Evolutionary conservation across 257 asterid genomes (phyloP), one percentile per base, ranked within the genome.

Genomic region (Fraxinus pennsylvanica): DNA sequence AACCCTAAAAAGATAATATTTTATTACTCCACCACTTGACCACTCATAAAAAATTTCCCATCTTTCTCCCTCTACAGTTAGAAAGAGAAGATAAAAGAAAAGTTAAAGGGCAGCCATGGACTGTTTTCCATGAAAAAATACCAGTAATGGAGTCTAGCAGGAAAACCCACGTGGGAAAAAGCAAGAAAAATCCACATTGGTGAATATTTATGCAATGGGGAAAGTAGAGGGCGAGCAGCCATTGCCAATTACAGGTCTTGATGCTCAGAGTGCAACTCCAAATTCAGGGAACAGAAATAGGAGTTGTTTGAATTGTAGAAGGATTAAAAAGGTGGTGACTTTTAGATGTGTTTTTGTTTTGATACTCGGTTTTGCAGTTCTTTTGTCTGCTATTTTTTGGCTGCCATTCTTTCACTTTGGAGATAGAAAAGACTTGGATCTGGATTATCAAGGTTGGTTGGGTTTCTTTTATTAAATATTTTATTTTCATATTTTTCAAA

Each of bases 371-470:
- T 70, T 75, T n/a, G 91, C 84, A 41, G 91, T 87, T 39, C 77
- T 85, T 17, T 74, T 85, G 9, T 82, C 88, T 63, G 89, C 87
- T 82, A 7, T 83, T n/a, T 87, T 87, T 80, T 83, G 83, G 85
- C 76, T 87, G 73, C 91, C 91, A 68, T 76, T 85, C 81, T 83
- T 85, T 76, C 86, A 81, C 67, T 50, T 0, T 43, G 85, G 87
- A 83, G 83, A 87, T 83, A 80, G 76, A 22, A 79, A 82, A 82
- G 88, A 75, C 83, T 83, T 79, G 84, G 91, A 85, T 83, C 91
- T 87, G 74, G 83, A 87, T 52, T 82, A 36, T 71, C 33, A 21
- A 71, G 74, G 74, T 71, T 9, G n/a, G 33, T 69, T 21, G 50
- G 45, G 9, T n/a, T 38, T 39, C 43, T 6, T 38, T 17, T 39